phyloP scores from a whole-genome alignment of 192 early-diverging fungal genomes.

The Spizellomyces sp. region DNA sequence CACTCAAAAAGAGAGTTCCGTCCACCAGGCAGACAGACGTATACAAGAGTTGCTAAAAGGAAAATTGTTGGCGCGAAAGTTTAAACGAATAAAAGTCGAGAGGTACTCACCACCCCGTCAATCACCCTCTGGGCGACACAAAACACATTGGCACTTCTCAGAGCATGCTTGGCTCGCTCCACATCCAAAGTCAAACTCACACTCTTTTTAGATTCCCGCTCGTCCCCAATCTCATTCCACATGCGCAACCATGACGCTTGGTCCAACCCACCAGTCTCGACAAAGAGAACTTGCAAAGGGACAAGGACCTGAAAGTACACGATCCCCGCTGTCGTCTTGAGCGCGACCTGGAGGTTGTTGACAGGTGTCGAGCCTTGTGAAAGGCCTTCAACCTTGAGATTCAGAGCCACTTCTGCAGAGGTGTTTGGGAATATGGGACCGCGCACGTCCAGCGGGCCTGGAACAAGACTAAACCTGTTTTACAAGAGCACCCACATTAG shows the following conservation, averaged over 20 bases:
- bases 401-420: conserved; percentile 47
- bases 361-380: conserved; percentile 48
- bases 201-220: neutral
- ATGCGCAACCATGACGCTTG: conserved; percentile 16
- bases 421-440: conserved; percentile 47
- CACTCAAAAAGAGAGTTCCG: conserved; percentile 61
- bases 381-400: conserved; percentile 56
- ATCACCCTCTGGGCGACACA: conserved; percentile 64
- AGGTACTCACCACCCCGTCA: conserved; percentile 49
- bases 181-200: neutral
- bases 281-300: conserved; percentile 55
- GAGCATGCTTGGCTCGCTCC: conserved; percentile 9
- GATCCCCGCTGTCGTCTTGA: conserved; percentile 67
- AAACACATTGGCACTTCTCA: conserved; percentile 58
- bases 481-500: too few relatives aligned
- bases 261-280: neutral
- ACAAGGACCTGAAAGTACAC: conserved; percentile 71
- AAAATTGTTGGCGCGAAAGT: neutral
- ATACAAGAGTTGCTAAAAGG: conserved; percentile 51
- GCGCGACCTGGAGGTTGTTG: conserved; percentile 56
- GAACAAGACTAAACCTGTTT: conserved; percentile 60
- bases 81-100: neutral
- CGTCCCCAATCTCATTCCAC: conserved; percentile 20
- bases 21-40: conserved; percentile 57
- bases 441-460: conserved; percentile 49